These are phyloP conservation scores for Bonnemaisonia californica DNA, from an alignment of 31 red algal genomes.

Conservation along the genomic window DNA sequence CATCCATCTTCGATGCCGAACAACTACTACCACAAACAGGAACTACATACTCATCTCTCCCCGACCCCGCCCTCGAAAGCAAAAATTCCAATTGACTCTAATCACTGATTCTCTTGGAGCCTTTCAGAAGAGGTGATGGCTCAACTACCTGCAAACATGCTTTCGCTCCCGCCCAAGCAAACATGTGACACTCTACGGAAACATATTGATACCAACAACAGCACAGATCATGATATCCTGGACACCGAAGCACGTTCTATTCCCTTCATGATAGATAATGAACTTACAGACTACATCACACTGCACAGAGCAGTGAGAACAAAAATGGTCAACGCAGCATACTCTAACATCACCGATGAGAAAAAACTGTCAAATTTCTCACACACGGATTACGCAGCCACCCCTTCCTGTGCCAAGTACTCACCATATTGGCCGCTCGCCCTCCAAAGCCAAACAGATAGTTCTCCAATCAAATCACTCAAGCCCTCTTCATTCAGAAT, in stretches of 20 bases:
- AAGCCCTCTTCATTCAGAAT: too few relatives aligned
- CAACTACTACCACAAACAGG: neutral
- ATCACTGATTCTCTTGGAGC: constrained; percentile 24
- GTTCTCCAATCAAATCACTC: too few relatives aligned
- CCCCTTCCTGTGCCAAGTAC: neutral
- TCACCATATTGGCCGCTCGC: constrained; percentile 15
- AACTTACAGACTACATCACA: constrained; percentile 15
- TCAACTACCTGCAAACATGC: constrained; percentile 8
- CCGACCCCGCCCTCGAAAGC: neutral
- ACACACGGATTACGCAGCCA: neutral
- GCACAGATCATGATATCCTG: constrained; percentile 11
- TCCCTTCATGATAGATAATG: neutral
- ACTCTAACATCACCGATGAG: constrained; percentile 4
- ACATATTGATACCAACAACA: neutral
- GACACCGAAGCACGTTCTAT: constrained; percentile 1
- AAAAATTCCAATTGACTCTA: constrained; percentile 17
- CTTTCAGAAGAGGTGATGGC: constrained; percentile 1
- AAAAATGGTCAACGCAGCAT: neutral
- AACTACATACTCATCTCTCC: neutral
- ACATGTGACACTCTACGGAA: neutral
- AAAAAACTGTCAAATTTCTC: neutral
- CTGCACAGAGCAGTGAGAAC: neutral
- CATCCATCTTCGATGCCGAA: constrained; percentile 15
- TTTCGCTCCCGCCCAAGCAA: neutral
- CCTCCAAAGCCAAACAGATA: too few relatives aligned